Evolutionary conservation across 805 yeast genomes (phyloP).

Genomic region (Zygoascus flipseniorum): DNA sequence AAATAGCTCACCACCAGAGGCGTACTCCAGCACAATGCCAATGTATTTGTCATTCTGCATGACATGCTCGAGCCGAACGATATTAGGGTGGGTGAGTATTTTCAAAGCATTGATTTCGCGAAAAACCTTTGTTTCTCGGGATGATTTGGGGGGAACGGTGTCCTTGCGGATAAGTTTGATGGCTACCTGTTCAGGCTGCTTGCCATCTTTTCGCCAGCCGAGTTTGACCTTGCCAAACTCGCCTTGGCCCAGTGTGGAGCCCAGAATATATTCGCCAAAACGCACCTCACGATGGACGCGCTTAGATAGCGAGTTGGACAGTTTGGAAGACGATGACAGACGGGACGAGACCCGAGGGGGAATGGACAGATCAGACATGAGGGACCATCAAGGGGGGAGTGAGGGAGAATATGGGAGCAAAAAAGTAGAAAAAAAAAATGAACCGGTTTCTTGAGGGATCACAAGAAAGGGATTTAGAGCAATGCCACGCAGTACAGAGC

Average conservation of each 20-base stretch:
- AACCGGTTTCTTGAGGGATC: no score
- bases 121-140: conserved; percentile 79
- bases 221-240: conserved; percentile 96
- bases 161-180: conserved; percentile 86
- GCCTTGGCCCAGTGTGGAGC: conserved; percentile 94
- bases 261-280: conserved; percentile 84
- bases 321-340: conserved; percentile 19
- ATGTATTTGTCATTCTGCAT: conserved; percentile 89
- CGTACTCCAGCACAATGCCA: conserved; percentile 93
- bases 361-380: conserved; percentile 11
- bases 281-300: conserved; percentile 34
- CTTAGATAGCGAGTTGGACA: conserved; percentile 21
- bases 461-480: no score
- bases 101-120: conserved; percentile 87
- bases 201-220: conserved; percentile 86
- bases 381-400: neutral
- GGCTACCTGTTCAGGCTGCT: conserved; percentile 47
- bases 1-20: conserved; percentile 94
- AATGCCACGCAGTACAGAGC: no score
- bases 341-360: conserved; percentile 23
- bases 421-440: no score
- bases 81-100: conserved; percentile 79
- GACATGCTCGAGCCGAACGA: conserved; percentile 85
- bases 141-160: conserved; percentile 76
- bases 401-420: no score